Evolutionary conservation across 169 alveolate genomes (phyloP).

Genomic region (Plasmodium berghei): DNA sequence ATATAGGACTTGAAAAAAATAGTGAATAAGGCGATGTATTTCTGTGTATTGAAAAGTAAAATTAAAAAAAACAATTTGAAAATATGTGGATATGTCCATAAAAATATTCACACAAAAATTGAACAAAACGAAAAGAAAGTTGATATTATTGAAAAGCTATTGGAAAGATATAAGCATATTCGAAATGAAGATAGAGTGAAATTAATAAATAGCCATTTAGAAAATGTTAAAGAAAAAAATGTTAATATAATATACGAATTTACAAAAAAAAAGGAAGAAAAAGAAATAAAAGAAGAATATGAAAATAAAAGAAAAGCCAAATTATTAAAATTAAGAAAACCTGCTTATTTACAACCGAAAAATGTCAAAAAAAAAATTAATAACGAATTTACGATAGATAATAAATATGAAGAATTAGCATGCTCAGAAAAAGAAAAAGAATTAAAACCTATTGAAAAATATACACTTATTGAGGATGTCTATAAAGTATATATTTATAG

Average conservation of each 20-base stretch:
- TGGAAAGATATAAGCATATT: constrained; percentile 35
- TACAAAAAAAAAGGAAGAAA: background rate
- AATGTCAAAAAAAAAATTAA: constrained; percentile 25
- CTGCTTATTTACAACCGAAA: constrained; percentile 56
- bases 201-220: constrained; percentile 39
- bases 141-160: background rate
- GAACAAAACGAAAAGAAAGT: background rate
- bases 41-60: too few relatives aligned
- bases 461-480: constrained; percentile 60
- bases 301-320: constrained; percentile 10
- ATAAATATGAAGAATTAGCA: constrained; percentile 24
- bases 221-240: constrained; percentile 22
- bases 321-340: constrained; percentile 22
- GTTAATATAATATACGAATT: constrained; percentile 25
- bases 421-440: constrained; percentile 43
- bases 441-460: constrained; percentile 37
- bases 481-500: constrained; percentile 62
- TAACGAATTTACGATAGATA: constrained; percentile 5
- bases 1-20: too few relatives aligned
- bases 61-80: too few relatives aligned
- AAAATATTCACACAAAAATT: background rate
- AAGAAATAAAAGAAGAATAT: constrained; percentile 20
- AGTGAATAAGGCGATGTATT: too few relatives aligned
- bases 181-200: constrained; percentile 39
- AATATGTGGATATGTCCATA: background rate